A percentile compares a stretch with the other conserved stretches of the same genome.
These are phyloP conservation scores for Vigna angularis DNA, from an alignment of 306 rosid genomes.

Conservation along the genomic window DNA sequence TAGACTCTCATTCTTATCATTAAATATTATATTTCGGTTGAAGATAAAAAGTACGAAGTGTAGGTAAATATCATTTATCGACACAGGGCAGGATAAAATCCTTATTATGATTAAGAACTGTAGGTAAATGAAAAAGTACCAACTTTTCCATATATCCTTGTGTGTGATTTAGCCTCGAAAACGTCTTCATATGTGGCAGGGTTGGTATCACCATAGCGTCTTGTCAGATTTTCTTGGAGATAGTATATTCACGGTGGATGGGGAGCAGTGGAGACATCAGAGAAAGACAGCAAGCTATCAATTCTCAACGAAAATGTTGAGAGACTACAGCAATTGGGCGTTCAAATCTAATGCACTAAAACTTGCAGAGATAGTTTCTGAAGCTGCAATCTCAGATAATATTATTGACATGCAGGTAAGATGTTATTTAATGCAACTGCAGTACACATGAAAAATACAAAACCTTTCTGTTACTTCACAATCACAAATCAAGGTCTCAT, in stretches of 20 bases:
- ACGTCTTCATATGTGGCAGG: constrained; percentile 45
- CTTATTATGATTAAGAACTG: too few relatives aligned
- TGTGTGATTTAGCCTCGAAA: neutral
- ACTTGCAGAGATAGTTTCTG: constrained; percentile 55
- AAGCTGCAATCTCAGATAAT: constrained; percentile 52
- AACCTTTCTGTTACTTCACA: neutral
- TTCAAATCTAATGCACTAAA: constrained; percentile 61
- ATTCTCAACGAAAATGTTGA: constrained; percentile 63
- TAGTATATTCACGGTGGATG: constrained; percentile 76
- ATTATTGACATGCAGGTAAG: constrained; percentile 59
- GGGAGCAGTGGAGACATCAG: constrained; percentile 69
- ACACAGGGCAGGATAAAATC: too few relatives aligned
- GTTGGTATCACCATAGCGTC: constrained; percentile 54
- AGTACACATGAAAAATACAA: neutral
- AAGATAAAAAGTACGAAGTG: too few relatives aligned
- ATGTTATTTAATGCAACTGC: neutral
- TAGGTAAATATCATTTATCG: too few relatives aligned
- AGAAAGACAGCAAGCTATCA: constrained; percentile 70
- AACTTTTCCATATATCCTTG: neutral
- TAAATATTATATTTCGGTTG: too few relatives aligned
- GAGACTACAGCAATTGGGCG: constrained; percentile 57
- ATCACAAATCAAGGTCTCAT: neutral
- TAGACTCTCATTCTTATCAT: too few relatives aligned
- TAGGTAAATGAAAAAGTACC: too few relatives aligned
- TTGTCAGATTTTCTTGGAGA: constrained; percentile 71